These are phyloP conservation scores for Cystobasidium ongulense DNA, from an alignment of 768 basidiomycete genomes.

Conservation along the genomic window DNA sequence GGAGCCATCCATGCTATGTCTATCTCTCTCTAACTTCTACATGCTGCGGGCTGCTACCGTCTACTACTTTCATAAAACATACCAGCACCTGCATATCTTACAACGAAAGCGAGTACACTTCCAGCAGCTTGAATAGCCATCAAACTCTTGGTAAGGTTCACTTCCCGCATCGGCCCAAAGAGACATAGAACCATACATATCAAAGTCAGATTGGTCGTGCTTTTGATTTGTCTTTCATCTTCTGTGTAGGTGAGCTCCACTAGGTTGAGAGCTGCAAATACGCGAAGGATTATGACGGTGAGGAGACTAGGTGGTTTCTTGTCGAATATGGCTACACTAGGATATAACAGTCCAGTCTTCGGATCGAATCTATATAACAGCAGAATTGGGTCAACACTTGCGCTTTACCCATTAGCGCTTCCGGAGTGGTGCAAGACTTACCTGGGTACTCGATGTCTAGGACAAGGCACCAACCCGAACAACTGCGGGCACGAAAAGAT, in stretches of 20 bases:
- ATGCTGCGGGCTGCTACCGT: conserved; percentile 44
- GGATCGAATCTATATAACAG: conserved; percentile 58
- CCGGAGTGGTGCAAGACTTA: conserved; percentile 46
- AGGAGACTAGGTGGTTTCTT: conserved; percentile 40
- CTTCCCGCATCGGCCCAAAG: conserved; percentile 78
- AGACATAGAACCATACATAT: conserved; percentile 73
- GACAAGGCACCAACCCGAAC: conserved; percentile 86
- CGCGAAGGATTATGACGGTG: conserved; percentile 54
- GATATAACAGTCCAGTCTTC: conserved; percentile 66
- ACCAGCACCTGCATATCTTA: conserved; percentile 81
- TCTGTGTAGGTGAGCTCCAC: conserved; percentile 58
- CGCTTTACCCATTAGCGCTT: not conserved
- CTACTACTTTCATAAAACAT: conserved; percentile 88
- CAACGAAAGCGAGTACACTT: conserved; percentile 69
- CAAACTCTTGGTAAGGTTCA: conserved; percentile 62
- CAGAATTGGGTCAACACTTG: not conserved
- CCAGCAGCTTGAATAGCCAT: conserved; percentile 71
- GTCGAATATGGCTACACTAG: conserved; percentile 42
- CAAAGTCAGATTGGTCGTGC: conserved; percentile 82
- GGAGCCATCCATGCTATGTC: not conserved
- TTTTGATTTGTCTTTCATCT: conserved; percentile 55
- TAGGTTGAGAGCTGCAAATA: conserved; percentile 59
- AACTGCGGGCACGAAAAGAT: conserved; percentile 86
- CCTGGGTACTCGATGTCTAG: conserved; percentile 86
- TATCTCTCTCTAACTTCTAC: not conserved